Base-by-base conservation (phyloP, 1,284 basidiomycete genomes). In the Lentinus polychrous region DNA sequence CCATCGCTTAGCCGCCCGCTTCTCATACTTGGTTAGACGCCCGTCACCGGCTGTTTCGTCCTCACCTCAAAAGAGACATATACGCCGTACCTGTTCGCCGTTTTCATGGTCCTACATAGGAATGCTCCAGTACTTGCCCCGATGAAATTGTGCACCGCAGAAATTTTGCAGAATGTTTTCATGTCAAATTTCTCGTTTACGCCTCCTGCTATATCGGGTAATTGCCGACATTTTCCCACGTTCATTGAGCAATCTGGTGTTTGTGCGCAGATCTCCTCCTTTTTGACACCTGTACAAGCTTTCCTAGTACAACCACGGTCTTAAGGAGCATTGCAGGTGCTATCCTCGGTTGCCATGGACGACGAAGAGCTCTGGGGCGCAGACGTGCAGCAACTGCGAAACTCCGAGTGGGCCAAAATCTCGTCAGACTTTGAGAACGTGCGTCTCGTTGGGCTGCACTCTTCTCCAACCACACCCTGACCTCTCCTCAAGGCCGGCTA, bases 381-480 rank as follows among this genome's bases (percentile, higher is more conserved):
- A 46, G 64, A 70, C 23, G 64, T 65, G 2, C 56, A 57, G 27
- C 47, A 56, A 20, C 46, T 66, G 15, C 58, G 62, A 39, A 74
- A 83, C 18, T 65, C 69, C 1, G 81, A 86, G 58, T 87, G 84
- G 85, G 61, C 70, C 11, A 82, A 73, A 53, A 70, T 88, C 46
- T 77, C 82, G 0, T 71, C 72, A 0, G 77, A 81, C 42, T 86
- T 85, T 61, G 82, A 78, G 14, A 83, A 81, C 58, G 83, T 84
- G 60, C 37, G 71, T 52, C 18, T 22, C 17, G 36, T 37, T 33
- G 17, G 8, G 14, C 20, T 35, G 33, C 23, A n/a, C 2, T 15
- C 24, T n/a, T 12, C 32, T 40, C 32, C 24, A 15, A 24, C 14
- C 3, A 41, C 8, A 12, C 2, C n/a, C 35, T 43, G 48, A 15